A percentile compares a stretch with the other conserved stretches of the same genome.
These are phyloP conservation scores for Echria macrotheca DNA, from an alignment of 495 filamentous ascomycete species.

Conservation along the genomic window DNA sequence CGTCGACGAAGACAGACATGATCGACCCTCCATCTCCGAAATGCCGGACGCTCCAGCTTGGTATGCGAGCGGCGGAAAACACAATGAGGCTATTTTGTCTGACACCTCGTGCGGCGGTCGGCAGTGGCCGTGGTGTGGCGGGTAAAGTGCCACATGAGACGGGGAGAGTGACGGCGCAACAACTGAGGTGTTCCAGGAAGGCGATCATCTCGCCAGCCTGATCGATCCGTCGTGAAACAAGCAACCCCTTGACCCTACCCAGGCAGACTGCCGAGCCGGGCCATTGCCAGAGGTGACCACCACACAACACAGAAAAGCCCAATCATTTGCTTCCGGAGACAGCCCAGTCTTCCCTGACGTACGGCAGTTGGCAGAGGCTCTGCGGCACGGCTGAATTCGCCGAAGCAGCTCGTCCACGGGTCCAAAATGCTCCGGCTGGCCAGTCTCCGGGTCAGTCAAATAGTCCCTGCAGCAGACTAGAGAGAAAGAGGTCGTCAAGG, in stretches of 20 bases:
- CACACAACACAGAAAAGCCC: background rate
- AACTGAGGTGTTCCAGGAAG: conserved; percentile 25
- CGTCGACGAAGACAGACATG: conserved; percentile 14
- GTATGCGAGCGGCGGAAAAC: conserved; percentile 12
- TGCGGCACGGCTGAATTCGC: background rate
- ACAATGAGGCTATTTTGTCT: conserved; percentile 12
- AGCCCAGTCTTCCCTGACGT: background rate
- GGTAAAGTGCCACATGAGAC: conserved; percentile 28
- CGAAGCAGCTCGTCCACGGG: too few relatives aligned
- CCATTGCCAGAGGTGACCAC: background rate
- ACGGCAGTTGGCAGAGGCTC: too few relatives aligned
- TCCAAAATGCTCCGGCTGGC: too few relatives aligned
- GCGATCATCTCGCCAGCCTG: conserved; percentile 20
- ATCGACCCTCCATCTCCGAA: conserved; percentile 20
- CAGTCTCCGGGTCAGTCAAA: background rate
- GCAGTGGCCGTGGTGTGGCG: conserved; percentile 12
- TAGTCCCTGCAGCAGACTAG: conserved; percentile 4
- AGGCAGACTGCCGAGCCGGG: background rate
- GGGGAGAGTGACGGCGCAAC: conserved; percentile 7
- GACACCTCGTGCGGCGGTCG: background rate
- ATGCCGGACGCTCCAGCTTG: conserved; percentile 21
- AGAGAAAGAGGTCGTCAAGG: background rate
- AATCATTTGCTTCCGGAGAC: background rate
- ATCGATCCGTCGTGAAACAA: conserved; percentile 7
- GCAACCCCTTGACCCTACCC: background rate